Conservation (phyloP, 345 rosid genomes). For the Triadica sebifera region DNA sequence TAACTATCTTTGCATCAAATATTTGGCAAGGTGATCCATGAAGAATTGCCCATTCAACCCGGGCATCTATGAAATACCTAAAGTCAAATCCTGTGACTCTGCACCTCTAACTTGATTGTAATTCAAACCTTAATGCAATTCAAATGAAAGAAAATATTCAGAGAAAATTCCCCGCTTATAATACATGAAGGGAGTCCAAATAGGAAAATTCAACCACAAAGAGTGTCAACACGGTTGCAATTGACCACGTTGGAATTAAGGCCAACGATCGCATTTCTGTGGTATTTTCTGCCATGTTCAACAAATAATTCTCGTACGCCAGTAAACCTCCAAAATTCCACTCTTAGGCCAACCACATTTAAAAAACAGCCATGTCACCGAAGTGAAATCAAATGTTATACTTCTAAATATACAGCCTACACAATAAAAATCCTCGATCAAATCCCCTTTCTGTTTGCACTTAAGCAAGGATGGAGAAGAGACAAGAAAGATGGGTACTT, state of each 20-base stretch:
- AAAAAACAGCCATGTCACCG: background rate
- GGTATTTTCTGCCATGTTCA: slow-evolving; percentile 24
- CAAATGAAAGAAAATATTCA: background rate
- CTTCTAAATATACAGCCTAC: background rate
- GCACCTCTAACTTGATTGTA: background rate
- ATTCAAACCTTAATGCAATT: background rate
- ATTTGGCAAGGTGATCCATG: background rate
- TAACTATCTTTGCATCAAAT: background rate
- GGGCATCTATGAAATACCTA: background rate
- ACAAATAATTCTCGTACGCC: slow-evolving; percentile 5
- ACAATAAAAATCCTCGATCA: background rate
- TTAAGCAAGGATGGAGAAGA: background rate
- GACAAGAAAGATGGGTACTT: background rate
- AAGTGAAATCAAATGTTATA: background rate
- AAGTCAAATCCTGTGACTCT: background rate
- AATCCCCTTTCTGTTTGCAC: background rate
- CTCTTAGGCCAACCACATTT: background rate
- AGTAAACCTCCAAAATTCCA: slow-evolving; percentile 6
- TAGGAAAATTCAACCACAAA: slow-evolving; percentile 69
- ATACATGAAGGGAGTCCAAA: too few species aligned
- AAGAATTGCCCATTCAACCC: background rate
- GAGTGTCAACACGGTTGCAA: slow-evolving; percentile 84
- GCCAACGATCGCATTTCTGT: slow-evolving; percentile 70
- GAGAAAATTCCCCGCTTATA: background rate
- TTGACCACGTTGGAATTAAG: slow-evolving; percentile 92